Percentiles rank a stretch among this genome's conserved stretches.
phyloP scores from a whole-genome alignment of 768 basidiomycete genomes.

The Kwoniella sp. region DNA sequence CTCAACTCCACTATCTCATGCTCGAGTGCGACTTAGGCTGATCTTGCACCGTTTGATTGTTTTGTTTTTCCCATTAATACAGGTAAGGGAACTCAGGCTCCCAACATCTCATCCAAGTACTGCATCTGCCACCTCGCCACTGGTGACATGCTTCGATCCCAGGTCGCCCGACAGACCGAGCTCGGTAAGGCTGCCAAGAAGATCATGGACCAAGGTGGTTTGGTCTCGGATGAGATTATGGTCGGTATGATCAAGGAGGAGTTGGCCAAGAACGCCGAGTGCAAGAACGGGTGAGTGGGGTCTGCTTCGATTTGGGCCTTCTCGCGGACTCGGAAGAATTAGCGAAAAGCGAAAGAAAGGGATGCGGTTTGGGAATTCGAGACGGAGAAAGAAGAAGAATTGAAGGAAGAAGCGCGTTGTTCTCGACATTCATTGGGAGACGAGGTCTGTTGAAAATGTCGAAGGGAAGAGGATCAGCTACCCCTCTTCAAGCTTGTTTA shows the following conservation, averaged over 20 bases:
- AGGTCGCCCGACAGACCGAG: conserved; percentile 80
- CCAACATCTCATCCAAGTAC: conserved; percentile 85
- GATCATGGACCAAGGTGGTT: conserved; percentile 94
- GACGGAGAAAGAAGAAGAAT: too few species aligned
- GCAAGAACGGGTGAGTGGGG: conserved; percentile 85
- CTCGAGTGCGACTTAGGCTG: too few species aligned
- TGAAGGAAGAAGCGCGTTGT: too few species aligned
- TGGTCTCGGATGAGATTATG: conserved; percentile 95
- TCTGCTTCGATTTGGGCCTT: neutral
- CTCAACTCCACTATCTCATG: neutral
- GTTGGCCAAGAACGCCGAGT: conserved; percentile 84
- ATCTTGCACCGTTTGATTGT: too few species aligned
- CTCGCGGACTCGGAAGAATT: too few species aligned
- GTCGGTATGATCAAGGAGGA: conserved; percentile 97
- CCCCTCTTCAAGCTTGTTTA: too few species aligned
- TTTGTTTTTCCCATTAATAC: too few species aligned
- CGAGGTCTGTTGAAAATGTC: neutral
- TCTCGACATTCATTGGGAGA: neutral
- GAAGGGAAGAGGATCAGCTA: neutral
- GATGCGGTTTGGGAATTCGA: too few species aligned
- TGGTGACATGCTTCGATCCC: conserved; percentile 96
- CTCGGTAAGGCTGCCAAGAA: conserved; percentile 93
- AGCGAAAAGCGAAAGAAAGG: too few species aligned
- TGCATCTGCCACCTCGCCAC: conserved; percentile 98
- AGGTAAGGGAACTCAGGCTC: conserved; percentile 98